Base-by-base conservation (phyloP, 345 rosid genomes). In the Zanthoxylum bungeanum region DNA sequence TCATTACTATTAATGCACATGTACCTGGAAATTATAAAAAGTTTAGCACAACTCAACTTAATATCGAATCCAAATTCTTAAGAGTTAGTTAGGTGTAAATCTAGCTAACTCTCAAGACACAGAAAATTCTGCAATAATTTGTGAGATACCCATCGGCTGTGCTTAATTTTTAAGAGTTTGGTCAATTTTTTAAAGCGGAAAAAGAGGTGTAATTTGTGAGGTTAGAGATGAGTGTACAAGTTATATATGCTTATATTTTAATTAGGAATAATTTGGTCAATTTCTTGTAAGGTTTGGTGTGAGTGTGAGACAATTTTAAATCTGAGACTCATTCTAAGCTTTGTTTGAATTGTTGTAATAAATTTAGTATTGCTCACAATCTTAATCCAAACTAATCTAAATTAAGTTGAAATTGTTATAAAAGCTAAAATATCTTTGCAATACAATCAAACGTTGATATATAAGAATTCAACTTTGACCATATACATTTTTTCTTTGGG, bases 61-160 rank as follows among this genome's bases (percentile, higher is more conserved):
- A n/a, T n/a, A n/a, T n/a, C n/a, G n/a, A n/a, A n/a, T n/a, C n/a
- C n/a, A n/a, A n/a, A n/a, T n/a, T n/a, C n/a, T n/a, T n/a, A n/a
- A n/a, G n/a, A n/a, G n/a, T n/a, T 68, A 33, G 37, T 53, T 58
- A 5, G 82, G 72, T 76, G 46, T 57, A n/a, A n/a, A n/a, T 44
- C 28, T 71, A 74, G 70, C 77, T 59, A 60, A 44, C 60, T 70
- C 50, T 44, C 17, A 8, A 0, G 4, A 2, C 22, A 59, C 57
- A n/a, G 21, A n/a, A 28, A 59, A 25, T 25, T 8, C 22, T 57
- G 46, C 49, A 9, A 37, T 67, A 25, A 37, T 65, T 40, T 33
- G 57, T 44, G 67, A 69, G 44, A 49, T 21, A 40, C 73, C 39
- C 55, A 73, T 44, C 47, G 28, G 52, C 7, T 50, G 52, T 52